A percentile compares a stretch with the other conserved stretches of the same genome.
Evolutionary conservation across 2,329 filamentous ascomycete genomes (phyloP).

Genomic region (Ophiostoma fasciatum): DNA sequence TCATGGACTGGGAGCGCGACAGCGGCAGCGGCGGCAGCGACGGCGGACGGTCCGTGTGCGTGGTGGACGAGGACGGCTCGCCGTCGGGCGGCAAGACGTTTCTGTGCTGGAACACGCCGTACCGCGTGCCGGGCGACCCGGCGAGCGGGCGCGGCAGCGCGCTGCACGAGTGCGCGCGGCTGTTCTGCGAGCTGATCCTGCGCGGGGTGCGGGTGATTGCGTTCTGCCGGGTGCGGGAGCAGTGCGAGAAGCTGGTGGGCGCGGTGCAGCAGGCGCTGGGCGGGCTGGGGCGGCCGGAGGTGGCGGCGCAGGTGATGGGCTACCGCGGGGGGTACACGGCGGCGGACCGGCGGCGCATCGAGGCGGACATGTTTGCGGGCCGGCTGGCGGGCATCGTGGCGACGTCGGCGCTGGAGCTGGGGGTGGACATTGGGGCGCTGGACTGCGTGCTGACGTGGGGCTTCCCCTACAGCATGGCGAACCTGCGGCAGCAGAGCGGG

Average conservation of each 20-base stretch:
- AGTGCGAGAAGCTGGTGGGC: conserved; percentile 72
- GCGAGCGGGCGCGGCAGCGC: conserved; percentile 73
- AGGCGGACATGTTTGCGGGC: conserved; percentile 93
- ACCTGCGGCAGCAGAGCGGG: conserved; percentile 86
- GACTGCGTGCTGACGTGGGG: conserved; percentile 90
- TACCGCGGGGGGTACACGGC: conserved; percentile 93
- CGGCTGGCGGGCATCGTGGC: conserved; percentile 87
- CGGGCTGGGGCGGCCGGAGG: conserved; percentile 57
- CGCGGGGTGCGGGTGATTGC: conserved; percentile 84
- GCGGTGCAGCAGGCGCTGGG: conserved; percentile 68
- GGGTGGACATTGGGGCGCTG: conserved; percentile 86
- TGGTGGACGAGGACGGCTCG: conserved; percentile 86
- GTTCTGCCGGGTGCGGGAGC: conserved; percentile 76
- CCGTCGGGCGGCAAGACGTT: conserved; percentile 90
- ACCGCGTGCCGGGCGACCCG: conserved; percentile 75
- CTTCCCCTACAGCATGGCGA: conserved; percentile 91
- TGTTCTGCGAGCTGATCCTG: conserved; percentile 82
- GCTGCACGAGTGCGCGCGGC: conserved; percentile 69
- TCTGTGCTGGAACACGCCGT: conserved; percentile 94
- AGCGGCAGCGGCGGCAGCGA: background rate
- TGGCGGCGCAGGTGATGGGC: conserved; percentile 72
- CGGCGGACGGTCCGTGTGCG: conserved; percentile 31
- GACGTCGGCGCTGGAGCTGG: conserved; percentile 82
- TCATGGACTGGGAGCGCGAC: conserved; percentile 37
- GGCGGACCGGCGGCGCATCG: conserved; percentile 75